A percentile compares a stretch with the other conserved stretches of the same genome.
Evolutionary conservation across 805 yeast species (phyloP).

Genomic region (Ogataea corticis): DNA sequence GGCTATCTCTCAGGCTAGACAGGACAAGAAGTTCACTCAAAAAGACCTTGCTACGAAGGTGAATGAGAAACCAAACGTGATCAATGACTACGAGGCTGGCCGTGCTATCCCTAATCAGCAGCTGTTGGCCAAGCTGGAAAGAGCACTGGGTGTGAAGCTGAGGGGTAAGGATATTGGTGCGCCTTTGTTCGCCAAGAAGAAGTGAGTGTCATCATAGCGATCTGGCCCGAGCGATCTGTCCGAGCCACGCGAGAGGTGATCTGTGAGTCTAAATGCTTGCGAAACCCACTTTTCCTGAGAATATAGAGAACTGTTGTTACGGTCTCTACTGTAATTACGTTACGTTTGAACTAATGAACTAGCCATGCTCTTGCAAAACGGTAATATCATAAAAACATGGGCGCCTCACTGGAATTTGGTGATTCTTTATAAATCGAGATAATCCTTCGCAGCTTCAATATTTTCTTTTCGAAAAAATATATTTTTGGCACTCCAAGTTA

Average conservation of each 20-base stretch:
- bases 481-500: not conserved
- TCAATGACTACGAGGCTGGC: conserved; percentile 96
- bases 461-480: conserved; percentile 1
- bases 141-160: conserved; percentile 90
- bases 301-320: too few relatives aligned
- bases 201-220: conserved; percentile 19
- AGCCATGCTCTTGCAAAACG: conserved; percentile 2
- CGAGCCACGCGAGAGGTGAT: not conserved
- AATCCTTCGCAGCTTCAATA: too few relatives aligned
- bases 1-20: conserved; percentile 81
- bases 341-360: conserved; percentile 4
- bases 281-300: not conserved
- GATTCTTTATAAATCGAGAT: too few relatives aligned
- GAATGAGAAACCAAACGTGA: conserved; percentile 93
- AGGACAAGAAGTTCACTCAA: conserved; percentile 85
- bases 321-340: conserved; percentile 3
- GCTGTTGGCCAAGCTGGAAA: conserved; percentile 85
- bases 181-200: conserved; percentile 68
- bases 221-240: too few relatives aligned
- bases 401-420: too few relatives aligned
- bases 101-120: conserved; percentile 97
- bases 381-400: too few relatives aligned
- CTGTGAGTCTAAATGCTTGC: not conserved
- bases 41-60: conserved; percentile 95
- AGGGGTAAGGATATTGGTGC: conserved; percentile 95